Base-by-base conservation (phyloP, 768 basidiomycete genomes). In the Tricholoma flavovirens region DNA sequence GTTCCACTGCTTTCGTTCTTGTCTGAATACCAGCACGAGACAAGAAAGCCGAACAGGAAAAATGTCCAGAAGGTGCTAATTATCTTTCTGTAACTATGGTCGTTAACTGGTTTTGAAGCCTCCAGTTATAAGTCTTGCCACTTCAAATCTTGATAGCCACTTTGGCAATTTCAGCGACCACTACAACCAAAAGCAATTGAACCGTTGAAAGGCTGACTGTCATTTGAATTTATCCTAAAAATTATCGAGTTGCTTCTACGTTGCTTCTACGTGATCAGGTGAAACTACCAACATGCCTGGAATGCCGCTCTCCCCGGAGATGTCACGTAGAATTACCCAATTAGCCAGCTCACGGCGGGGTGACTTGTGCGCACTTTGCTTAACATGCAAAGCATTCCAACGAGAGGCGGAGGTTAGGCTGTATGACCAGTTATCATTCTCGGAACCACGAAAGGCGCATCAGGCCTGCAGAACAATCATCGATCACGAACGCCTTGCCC, bases 371-470 rank as follows among this genome's bases (percentile, higher is more conserved):
- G 64, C 73, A 9, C 73, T 84, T 45, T 76, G 75, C 60, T 67
- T 71, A 49, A 75, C 76, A 6, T 79, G 67, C 64, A 81, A 75
- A 66, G 62, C 73, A 9, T 67, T 84, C 51, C 79, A 80, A 56
- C 69, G 66, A 51, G 74, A 75, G 51, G 79, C 82, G 32, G 80
- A 83, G 60, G 59, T 67, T 15, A 69, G 61, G 56, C 64, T 84
- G 36, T 85, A 84, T 66, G 66, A 73, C 19, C 55, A 63, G 21
- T 53, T 81, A 55, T 62, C 69, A 57, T 71, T 80, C 48, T 64
- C 62, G 5, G 77, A 78, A 56, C 62, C 73, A 49, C 55, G 66
- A 19, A 57, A 65, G 43, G 66, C 70, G 14, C 70, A 70, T 59
- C 60, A 66, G 51, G 78, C 73, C 35, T 79, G 74, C 53, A 64